These are phyloP conservation scores for Kodamaea derodonti DNA, from an alignment of 1,139 yeast genomes.

Conservation along the genomic window DNA sequence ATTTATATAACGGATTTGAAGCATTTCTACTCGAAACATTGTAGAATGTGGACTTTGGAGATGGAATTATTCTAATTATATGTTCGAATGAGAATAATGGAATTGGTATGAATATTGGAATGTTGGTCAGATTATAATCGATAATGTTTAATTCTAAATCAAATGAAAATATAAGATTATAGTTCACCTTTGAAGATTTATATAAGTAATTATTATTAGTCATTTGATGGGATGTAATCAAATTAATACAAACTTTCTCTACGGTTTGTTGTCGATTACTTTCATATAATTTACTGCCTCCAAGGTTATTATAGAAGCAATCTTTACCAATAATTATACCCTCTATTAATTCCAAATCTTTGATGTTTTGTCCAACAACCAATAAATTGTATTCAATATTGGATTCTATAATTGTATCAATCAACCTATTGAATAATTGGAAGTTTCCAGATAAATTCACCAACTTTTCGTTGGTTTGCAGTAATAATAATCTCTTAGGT, in stretches of 20 bases:
- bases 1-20: constrained; percentile 20
- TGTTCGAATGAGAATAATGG: constrained; percentile 40
- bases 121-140: constrained; percentile 11
- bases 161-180: constrained; percentile 54
- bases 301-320: constrained; percentile 53
- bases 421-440: constrained; percentile 46
- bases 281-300: constrained; percentile 58
- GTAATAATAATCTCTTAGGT: constrained; percentile 60
- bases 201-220: constrained; percentile 34
- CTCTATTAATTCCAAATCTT: constrained; percentile 69
- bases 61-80: constrained; percentile 23
- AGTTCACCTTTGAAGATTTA: constrained; percentile 16
- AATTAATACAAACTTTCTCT: constrained; percentile 21
- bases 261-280: constrained; percentile 15
- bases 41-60: constrained; percentile 20
- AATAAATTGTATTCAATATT: constrained; percentile 28
- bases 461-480: constrained; percentile 59
- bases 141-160: constrained; percentile 47
- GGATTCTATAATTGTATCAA: constrained; percentile 29
- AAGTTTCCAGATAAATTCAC: constrained; percentile 58
- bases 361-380: constrained; percentile 58
- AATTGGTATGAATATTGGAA: constrained; percentile 38
- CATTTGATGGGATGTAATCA: constrained; percentile 39
- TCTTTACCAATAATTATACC: constrained; percentile 62
- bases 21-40: constrained; percentile 14